phyloP scores from a whole-genome alignment of 73 alveolate genomes.

The Urostyla sp. region DNA sequence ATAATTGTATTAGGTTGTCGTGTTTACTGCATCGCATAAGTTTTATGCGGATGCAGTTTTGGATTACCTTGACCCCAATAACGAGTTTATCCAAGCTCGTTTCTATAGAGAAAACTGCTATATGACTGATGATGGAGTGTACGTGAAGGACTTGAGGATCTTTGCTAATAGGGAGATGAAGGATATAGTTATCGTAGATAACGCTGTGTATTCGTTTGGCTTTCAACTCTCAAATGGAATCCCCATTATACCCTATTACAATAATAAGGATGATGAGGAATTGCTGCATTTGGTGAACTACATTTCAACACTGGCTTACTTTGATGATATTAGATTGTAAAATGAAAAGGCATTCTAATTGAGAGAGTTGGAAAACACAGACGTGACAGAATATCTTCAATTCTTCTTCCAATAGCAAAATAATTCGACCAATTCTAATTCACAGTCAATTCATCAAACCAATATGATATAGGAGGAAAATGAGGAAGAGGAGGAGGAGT shows the following conservation, averaged over 20 bases:
- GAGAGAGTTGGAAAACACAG: slow-evolving; percentile 41
- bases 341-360: slow-evolving; percentile 55
- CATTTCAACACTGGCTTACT: slow-evolving; percentile 39
- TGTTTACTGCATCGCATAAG: slow-evolving; percentile 75
- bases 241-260: slow-evolving; percentile 50
- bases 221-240: slow-evolving; percentile 52
- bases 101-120: slow-evolving; percentile 62
- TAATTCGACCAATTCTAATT: background rate
- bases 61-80: slow-evolving; percentile 59
- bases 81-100: slow-evolving; percentile 38
- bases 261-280: slow-evolving; percentile 52
- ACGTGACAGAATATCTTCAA: slow-evolving; percentile 28
- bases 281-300: slow-evolving; percentile 69
- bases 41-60: slow-evolving; percentile 78
- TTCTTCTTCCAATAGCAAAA: slow-evolving; percentile 20
- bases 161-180: slow-evolving; percentile 34
- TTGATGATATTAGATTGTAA: slow-evolving; percentile 38
- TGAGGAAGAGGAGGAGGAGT: background rate
- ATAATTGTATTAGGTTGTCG: slow-evolving; percentile 60
- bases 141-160: slow-evolving; percentile 72
- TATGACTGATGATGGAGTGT: slow-evolving; percentile 70
- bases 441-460: slow-evolving; percentile 14
- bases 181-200: slow-evolving; percentile 58
- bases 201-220: slow-evolving; percentile 58
- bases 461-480: slow-evolving; percentile 40